phyloP scores from a whole-genome alignment of 345 rosid species.

The Ricinus communis region DNA sequence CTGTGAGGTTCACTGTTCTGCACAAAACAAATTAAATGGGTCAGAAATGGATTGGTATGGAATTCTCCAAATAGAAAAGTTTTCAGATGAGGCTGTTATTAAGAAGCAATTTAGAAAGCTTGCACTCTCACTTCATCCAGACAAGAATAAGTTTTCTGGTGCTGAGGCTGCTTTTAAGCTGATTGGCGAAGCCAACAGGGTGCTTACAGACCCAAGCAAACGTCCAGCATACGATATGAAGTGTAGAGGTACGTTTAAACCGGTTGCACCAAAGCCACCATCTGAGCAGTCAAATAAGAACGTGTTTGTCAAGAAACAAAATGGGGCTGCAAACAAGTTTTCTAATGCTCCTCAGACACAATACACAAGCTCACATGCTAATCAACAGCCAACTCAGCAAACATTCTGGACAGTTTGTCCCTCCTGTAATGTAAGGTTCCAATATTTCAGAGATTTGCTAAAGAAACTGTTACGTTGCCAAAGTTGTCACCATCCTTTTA shows the following conservation, averaged over 20 bases:
- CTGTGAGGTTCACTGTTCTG: slow-evolving; percentile 72
- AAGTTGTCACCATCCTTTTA: slow-evolving; percentile 46
- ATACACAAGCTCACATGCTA: slow-evolving; percentile 19
- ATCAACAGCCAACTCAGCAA: slow-evolving; percentile 31
- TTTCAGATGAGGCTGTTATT: slow-evolving; percentile 53
- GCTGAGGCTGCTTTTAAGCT: slow-evolving; percentile 93
- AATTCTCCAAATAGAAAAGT: slow-evolving; percentile 61
- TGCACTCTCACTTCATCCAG: slow-evolving; percentile 85
- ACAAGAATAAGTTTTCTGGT: slow-evolving; percentile 80
- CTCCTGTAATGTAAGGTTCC: slow-evolving; percentile 48
- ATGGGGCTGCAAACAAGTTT: slow-evolving; percentile 20
- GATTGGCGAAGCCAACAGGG: slow-evolving; percentile 70
- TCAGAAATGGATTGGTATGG: slow-evolving; percentile 81
- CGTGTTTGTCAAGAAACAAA: slow-evolving; percentile 28
- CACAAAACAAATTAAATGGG: slow-evolving; percentile 49
- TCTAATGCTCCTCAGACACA: slow-evolving; percentile 18
- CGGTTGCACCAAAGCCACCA: slow-evolving; percentile 28
- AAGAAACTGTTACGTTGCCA: slow-evolving; percentile 52
- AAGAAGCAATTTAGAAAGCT: slow-evolving; percentile 86
- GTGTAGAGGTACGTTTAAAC: slow-evolving; percentile 32
- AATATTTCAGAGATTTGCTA: slow-evolving; percentile 34
- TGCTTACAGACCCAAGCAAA: slow-evolving; percentile 51
- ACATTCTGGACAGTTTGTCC: slow-evolving; percentile 72
- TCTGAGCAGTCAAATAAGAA: slow-evolving; percentile 33
- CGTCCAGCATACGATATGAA: slow-evolving; percentile 58